Base-by-base conservation (phyloP, 2,329 filamentous ascomycete species). In the Elsinoe necatrix region DNA sequence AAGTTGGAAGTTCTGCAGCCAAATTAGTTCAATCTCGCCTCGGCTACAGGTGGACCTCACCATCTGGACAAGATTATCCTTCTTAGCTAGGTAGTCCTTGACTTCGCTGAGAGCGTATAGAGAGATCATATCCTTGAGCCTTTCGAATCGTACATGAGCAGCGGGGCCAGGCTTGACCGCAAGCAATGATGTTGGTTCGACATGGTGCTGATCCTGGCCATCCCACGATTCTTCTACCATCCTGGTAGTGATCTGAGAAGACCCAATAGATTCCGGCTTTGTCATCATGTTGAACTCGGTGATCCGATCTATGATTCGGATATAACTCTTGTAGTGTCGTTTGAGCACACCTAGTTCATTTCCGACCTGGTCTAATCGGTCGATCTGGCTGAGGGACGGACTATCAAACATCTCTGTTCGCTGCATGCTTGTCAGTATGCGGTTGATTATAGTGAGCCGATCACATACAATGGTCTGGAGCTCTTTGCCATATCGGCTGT, bases 1-100 rank as follows among this genome's bases (percentile, higher is more conserved):
- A 61, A 90, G 77, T 67, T 86, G 88, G 75, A 89, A 89, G 67
- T 89, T 89, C 83, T 87, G 58, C 23, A 35, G 8, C 12, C 20
- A 2, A 59, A 52, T 66, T 58, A 63, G 64, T 45, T 31, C 11
- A 37, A 29, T 12, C 23, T n/a, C 50, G 35, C 9, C 21, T 14
- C 29, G 29, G 23, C 54, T 11, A 14, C 3, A 6, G 7, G 27
- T 18, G 9, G 47, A 25, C 64, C 76, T 65, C 68, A 85, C 84
- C 66, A 88, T 81, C 60, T 80, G 80, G 2, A 86, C 83, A 23
- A 90, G 72, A 0, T 82, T 81, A 23, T 85, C 82, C 65, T 88
- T 89, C 68, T 89, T 85, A 25, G 80, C 80, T 20, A 89, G 69
- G 58, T 81, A 81, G 63, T 83, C 82, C 52, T 80, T 73, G 23